Evolutionary conservation across 352 stramenopile species (phyloP), one percentile per base, ranked within the genome.

Genomic region (Phytophthora cajani): DNA sequence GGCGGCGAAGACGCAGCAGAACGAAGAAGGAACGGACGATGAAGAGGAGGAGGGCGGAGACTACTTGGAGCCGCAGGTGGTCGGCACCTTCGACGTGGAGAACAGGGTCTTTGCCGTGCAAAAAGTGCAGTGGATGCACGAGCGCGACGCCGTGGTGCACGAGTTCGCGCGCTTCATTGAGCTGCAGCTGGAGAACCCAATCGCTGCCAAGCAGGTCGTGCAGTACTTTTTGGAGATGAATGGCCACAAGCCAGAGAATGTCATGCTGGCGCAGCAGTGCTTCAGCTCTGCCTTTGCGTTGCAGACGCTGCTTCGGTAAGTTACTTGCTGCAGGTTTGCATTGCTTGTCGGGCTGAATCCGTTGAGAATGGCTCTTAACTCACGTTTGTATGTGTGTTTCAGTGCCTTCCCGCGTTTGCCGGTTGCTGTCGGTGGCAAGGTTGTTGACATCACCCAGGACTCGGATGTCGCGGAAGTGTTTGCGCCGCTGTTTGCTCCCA

Each of bases 261-360:
- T 67, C 12, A 67, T 73, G 46, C 46, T 69, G 16, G 87, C 84
- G 8, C 77, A 94, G 71, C 84, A 93, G 76, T 91, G 84, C 62
- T 90, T 93, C 56, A 92, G 87, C 67, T 81, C 84, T 50, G 87
- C 85, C 17, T 95, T 95, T 58, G 83, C 87, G 0, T 70, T 95
- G 21, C 87, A 95, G 62, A 92, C 86, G 17, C 53, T 93, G n/a
- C 57, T 95, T 19, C 75, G 81, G 78, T 88, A 58, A 53, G 72
- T 66, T 33, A 9, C 6, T 50, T 3, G 3, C 38, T 63, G 46
- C 3, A 52, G 25, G n/a, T 5, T 51, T 51, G 44, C 3, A 27
- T 16, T 25, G 61, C 30, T 54, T 62, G 32, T 27, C 56, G 19
- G 27, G 4, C 21, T 55, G 5, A 30, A 27, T 56, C 6, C 42